Evolutionary conservation across 305 asterid genomes (phyloP), one percentile per base, ranked within the genome.

Genomic region (Rubia peregrina): DNA sequence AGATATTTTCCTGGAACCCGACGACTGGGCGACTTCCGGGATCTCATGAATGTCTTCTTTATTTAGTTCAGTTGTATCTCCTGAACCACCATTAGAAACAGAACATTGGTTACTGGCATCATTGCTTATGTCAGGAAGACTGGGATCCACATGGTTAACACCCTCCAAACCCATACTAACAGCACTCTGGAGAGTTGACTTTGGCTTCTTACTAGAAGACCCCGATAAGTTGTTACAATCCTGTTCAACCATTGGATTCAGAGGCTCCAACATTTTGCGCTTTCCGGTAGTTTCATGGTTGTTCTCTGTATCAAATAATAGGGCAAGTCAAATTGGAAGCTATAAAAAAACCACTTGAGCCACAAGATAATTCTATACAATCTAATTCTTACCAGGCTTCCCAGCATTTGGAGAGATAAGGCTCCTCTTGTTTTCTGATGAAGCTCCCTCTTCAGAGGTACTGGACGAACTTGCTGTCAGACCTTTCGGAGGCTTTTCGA

Each of bases 131-230:
- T 42, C 72, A 55, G 75, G 30, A 71, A 74, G 61, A 77, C 70
- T 63, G 57, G 61, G 74, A 74, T 80, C 84, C 68, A 41, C 46
- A 51, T 61, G 13, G 56, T 46, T 30, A 53, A 40, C 41, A 61
- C 59, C 74, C 71, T 67, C 83, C 62, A 60, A 49, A 56, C 73
- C 73, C 64, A 55, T 53, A 44, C 65, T 22, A 74, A 66, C 73
- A 1, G 82, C 69, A 80, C 74, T 70, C 71, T 84, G 84, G 44
- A 72, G 78, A 33, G 79, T 78, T 74, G 82, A 76, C 80, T 87
- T 82, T 75, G 76, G 76, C 77, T 80, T 89, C 87, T 85, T 85
- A 81, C 77, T 67, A 59, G 81, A 77, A 59, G 84, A 80, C 82
- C 78, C 82, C 72, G 49, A 72, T 30, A 68, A 72, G 75, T 76